phyloP scores from a whole-genome alignment of 805 yeast genomes.

The Lachancea nothofagi region DNA sequence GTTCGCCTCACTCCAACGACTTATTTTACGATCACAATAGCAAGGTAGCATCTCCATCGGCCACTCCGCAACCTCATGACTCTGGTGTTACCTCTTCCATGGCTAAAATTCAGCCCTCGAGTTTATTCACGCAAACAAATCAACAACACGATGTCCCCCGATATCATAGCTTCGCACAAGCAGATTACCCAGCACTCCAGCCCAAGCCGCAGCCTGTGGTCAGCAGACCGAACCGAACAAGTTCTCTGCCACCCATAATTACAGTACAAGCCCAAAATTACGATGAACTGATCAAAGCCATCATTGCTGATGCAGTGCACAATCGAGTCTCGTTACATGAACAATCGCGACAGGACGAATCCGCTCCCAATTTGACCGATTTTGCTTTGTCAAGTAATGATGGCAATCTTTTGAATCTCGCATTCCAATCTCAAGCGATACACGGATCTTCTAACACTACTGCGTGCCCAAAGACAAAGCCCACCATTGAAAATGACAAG shows the following conservation, averaged over 20 bases:
- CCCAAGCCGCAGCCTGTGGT: constrained; percentile 9
- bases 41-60: background rate
- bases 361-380: constrained; percentile 23
- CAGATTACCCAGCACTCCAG: constrained; percentile 8
- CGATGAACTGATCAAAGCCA: constrained; percentile 23
- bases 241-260: constrained; percentile 8
- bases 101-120: background rate
- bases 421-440: constrained; percentile 9
- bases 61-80: background rate
- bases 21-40: constrained; percentile 4
- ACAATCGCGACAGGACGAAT: constrained; percentile 20
- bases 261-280: constrained; percentile 18
- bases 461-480: constrained; percentile 2
- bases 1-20: constrained; percentile 7
- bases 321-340: constrained; percentile 20
- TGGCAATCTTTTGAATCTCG: constrained; percentile 22
- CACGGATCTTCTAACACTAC: constrained; percentile 3
- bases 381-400: constrained; percentile 28
- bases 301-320: constrained; percentile 24
- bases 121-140: background rate
- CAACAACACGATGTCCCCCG: background rate
- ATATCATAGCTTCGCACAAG: background rate
- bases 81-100: background rate
- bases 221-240: constrained; percentile 1
- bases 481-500: constrained; percentile 5